Evolutionary conservation across 1,284 basidiomycete species (phyloP).

Genomic region (Malassezia dermatis): DNA sequence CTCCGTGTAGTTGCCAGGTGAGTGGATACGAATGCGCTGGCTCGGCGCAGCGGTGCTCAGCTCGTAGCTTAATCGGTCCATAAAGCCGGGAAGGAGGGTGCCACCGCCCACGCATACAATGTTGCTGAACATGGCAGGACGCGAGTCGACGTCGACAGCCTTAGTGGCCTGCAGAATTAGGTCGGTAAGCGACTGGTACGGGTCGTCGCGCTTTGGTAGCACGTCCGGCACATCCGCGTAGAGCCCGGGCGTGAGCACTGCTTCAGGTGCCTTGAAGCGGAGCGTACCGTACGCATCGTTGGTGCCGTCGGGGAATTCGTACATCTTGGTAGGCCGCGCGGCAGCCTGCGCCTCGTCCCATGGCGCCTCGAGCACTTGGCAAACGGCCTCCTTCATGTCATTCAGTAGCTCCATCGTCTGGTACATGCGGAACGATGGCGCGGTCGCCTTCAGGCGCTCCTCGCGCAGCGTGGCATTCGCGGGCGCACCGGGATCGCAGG

Average conservation of each 20-base stretch:
- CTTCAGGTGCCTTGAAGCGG: conserved; percentile 73
- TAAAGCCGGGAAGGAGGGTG: conserved; percentile 72
- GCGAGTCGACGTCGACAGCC: conserved; percentile 80
- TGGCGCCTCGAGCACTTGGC: conserved; percentile 68
- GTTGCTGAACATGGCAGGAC: conserved; percentile 77
- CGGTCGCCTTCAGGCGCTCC: conserved; percentile 50
- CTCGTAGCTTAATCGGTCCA: conserved; percentile 73
- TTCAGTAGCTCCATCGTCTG: conserved; percentile 77
- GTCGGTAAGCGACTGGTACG: conserved; percentile 23
- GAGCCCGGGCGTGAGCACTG: conserved; percentile 71
- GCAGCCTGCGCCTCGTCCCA: conserved; percentile 67
- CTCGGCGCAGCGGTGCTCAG: conserved; percentile 67
- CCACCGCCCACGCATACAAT: conserved; percentile 90
- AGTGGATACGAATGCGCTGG: conserved; percentile 44
- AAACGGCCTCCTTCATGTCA: conserved; percentile 82
- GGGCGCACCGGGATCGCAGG: conserved; percentile 58
- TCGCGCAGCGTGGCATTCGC: conserved; percentile 51
- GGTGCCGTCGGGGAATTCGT: conserved; percentile 94
- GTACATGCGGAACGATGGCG: conserved; percentile 68
- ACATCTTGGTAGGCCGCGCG: conserved; percentile 54
- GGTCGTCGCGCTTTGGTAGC: conserved; percentile 5
- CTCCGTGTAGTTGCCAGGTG: conserved; percentile 44
- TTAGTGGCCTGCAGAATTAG: conserved; percentile 70
- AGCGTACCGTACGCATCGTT: conserved; percentile 73
- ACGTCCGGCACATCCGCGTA: conserved; percentile 49